Conservation (phyloP, 1,139 yeast species). For the Blastobotrys aristatus region DNA sequence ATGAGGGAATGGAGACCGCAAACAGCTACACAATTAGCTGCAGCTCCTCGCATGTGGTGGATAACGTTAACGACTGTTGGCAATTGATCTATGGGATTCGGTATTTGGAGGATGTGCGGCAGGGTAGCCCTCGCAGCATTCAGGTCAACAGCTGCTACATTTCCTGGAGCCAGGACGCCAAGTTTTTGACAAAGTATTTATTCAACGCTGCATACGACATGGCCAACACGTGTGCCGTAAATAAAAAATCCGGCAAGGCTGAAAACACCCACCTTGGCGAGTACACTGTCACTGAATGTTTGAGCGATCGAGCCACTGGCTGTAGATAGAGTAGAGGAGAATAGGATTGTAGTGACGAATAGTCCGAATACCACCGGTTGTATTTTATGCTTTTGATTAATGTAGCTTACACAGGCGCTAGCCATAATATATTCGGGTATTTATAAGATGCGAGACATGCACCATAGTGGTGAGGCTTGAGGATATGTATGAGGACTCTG, state of each 20-base stretch:
- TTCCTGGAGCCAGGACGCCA: neutral
- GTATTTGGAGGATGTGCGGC: neutral
- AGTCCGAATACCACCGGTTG: too few relatives aligned
- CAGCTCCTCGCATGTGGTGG: neutral
- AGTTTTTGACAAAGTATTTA: neutral
- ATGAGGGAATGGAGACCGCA: neutral
- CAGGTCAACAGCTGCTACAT: neutral
- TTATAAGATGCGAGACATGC: too few relatives aligned
- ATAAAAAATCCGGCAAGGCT: neutral
- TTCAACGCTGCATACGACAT: neutral
- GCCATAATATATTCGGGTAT: too few relatives aligned
- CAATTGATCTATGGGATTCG: neutral
- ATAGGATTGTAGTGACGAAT: too few relatives aligned
- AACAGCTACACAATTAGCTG: neutral
- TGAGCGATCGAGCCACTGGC: slow-evolving; percentile 4
- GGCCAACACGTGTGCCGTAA: neutral
- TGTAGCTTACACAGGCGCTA: too few relatives aligned
- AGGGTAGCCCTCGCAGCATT: neutral
- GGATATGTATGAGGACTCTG: too few relatives aligned
- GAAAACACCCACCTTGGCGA: neutral
- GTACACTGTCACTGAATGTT: neutral
- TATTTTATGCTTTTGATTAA: too few relatives aligned
- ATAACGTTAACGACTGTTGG: neutral
- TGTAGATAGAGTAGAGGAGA: neutral
- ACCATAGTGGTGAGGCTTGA: too few relatives aligned